Evolutionary conservation across 495 filamentous ascomycete genomes (phyloP), one percentile per base, ranked within the genome.

Genomic region (Parachaetomium inaequale): DNA sequence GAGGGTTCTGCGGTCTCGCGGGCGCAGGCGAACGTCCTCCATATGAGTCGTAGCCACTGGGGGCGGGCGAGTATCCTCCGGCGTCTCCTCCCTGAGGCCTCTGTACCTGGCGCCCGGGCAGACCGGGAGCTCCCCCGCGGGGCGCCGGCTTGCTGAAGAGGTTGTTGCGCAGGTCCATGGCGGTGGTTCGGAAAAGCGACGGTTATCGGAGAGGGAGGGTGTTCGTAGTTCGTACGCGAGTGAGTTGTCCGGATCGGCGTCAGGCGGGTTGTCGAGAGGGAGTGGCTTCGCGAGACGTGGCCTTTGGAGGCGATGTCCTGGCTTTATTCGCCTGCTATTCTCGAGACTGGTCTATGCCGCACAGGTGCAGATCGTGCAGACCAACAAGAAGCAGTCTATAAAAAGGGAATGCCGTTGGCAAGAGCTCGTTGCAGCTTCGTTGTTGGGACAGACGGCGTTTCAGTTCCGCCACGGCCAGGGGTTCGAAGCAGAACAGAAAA

Each of bases 111-210:
- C 75, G 70, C 8, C 61, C 67, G 14, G 74, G 70, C 29, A 75
- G 52, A 15, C 75, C 70, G 28, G 61, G 54, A 40, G 60, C 52
- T 36, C 66, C 64, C 36, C 52, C 31, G 46, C 62, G 65, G 58
- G 34, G 31, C 63, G 73, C 28, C 60, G 70, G 31, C 62, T 68
- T 68, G 45, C 75, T 69, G 53, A 78, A 76, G 52, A 76, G 72
- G 50, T 75, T 75, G 66, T 72, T 75, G 63, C 75, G 70, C 53
- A 73, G 53, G 65, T 78, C 74, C 75, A 78, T 78, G 40, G 11
- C 50, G 62, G 12, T 14, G 23, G 55, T n/a, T 15, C 28, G 32
- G 31, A 31, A 38, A 38, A 15, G 45, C 31, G 7, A 1, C 54
- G 43, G 31, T 29, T 26, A 25, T 7, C 14, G 42, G 31, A 32